Conservation (phyloP, 2,329 filamentous ascomycete species). For the Aspergillus chevalieri region DNA sequence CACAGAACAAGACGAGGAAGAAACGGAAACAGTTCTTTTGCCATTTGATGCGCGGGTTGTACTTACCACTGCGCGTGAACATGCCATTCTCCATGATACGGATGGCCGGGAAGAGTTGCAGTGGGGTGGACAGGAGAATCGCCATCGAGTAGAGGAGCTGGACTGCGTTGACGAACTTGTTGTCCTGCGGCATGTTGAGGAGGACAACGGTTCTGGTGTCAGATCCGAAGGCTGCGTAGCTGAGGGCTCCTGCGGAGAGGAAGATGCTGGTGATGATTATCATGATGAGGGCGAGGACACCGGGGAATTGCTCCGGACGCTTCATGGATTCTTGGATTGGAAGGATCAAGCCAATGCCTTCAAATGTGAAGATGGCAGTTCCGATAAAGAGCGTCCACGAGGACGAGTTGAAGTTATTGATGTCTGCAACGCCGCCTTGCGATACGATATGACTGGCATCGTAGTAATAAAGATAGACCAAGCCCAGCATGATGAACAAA, state of each 20-base stretch:
- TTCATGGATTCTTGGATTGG: slow-evolving; percentile 98
- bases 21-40: slow-evolving; percentile 98
- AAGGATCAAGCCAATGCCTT: slow-evolving; percentile 94
- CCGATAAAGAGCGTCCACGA: slow-evolving; percentile 98
- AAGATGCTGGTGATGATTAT: slow-evolving; percentile 90
- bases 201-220: slow-evolving; percentile 94
- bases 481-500: slow-evolving; percentile 84
- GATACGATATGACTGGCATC: slow-evolving; percentile 78
- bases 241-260: slow-evolving; percentile 82
- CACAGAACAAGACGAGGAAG: slow-evolving; percentile 80
- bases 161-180: slow-evolving; percentile 89
- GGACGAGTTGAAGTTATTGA: slow-evolving; percentile 80
- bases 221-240: slow-evolving; percentile 92
- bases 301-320: slow-evolving; percentile 80
- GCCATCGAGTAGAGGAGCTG: slow-evolving; percentile 97
- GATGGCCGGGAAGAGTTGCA: slow-evolving; percentile 97
- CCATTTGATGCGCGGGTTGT: slow-evolving; percentile 99
- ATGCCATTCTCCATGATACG: slow-evolving; percentile 92
- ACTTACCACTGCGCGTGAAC: slow-evolving; percentile 91
- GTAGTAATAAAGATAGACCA: slow-evolving; percentile 94
- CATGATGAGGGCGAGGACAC: slow-evolving; percentile 86
- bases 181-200: slow-evolving; percentile 91
- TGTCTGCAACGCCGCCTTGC: slow-evolving; percentile 69
- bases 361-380: slow-evolving; percentile 97
- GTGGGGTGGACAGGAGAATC: slow-evolving; percentile 88